Percentiles rank a stretch among this genome's conserved stretches.
These are phyloP conservation scores for Kondoa subrosea DNA, from an alignment of 768 basidiomycete species.

Conservation along the genomic window DNA sequence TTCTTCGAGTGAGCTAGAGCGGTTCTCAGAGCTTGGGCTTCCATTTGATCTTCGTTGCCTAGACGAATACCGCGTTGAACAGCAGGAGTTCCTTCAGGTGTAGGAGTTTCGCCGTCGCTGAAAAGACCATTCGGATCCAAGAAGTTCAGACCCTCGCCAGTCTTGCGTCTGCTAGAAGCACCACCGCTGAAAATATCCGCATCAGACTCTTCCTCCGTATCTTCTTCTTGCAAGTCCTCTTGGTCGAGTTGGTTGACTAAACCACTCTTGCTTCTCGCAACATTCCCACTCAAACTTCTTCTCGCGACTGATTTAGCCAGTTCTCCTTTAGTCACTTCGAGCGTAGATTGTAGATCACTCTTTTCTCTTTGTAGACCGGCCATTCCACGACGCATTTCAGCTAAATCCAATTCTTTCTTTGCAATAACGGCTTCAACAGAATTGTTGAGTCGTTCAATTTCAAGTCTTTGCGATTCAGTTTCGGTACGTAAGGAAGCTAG, in stretches of 20 bases:
- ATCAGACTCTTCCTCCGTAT: conserved; percentile 24
- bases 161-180: conserved; percentile 23
- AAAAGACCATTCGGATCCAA: conserved; percentile 12
- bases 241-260: conserved; percentile 4
- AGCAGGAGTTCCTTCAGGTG: conserved; percentile 22
- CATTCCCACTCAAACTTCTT: conserved; percentile 38
- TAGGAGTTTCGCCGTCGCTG: conserved; percentile 21
- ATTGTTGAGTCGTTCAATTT: conserved; percentile 52
- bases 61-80: conserved; percentile 46
- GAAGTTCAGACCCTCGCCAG: conserved; percentile 23
- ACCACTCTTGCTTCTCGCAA: conserved; percentile 18
- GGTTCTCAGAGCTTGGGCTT: conserved; percentile 59
- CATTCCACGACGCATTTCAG: conserved; percentile 68
- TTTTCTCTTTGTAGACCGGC: conserved; percentile 83
- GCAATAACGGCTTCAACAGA: conserved; percentile 56
- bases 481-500: conserved; percentile 57
- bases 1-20: conserved; percentile 70
- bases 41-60: not conserved
- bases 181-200: conserved; percentile 32
- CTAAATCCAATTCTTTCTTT: conserved; percentile 89
- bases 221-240: conserved; percentile 24
- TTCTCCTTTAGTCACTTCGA: conserved; percentile 62
- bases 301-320: conserved; percentile 46
- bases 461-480: conserved; percentile 71
- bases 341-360: conserved; percentile 63